These are phyloP conservation scores for Picochlorum costavermella DNA, from an alignment of 139 green algal genomes.

Conservation along the genomic window DNA sequence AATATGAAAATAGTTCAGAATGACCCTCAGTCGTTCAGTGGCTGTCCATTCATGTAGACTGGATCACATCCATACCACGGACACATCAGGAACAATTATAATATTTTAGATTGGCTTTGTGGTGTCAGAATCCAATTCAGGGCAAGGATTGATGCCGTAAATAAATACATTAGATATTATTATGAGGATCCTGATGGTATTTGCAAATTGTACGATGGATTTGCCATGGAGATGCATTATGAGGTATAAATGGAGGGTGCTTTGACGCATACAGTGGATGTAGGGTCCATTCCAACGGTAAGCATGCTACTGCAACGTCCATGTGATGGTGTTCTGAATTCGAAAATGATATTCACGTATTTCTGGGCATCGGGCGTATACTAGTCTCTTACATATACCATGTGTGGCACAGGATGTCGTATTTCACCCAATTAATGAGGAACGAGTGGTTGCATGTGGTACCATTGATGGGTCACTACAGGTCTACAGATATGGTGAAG, in stretches of 20 bases:
- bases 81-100: too few relatives aligned
- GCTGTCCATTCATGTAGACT: too few relatives aligned
- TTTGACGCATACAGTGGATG: conserved; percentile 20
- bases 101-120: too few relatives aligned
- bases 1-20: too few relatives aligned
- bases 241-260: conserved; percentile 10
- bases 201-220: neutral
- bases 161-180: neutral
- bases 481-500: conserved; percentile 26
- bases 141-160: neutral
- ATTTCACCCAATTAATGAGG: conserved; percentile 29
- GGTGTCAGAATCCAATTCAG: neutral
- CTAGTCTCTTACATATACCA: neutral
- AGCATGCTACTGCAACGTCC: neutral
- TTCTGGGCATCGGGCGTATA: neutral
- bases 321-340: too few relatives aligned
- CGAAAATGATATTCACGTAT: too few relatives aligned
- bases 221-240: neutral
- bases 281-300: conserved; percentile 42
- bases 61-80: too few relatives aligned
- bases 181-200: neutral
- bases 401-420: conserved; percentile 24
- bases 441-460: conserved; percentile 36
- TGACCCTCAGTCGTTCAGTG: too few relatives aligned
- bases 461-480: conserved; percentile 44